Base-by-base conservation (phyloP, 352 stramenopile genomes). In the Phytophthora sansomeana region DNA sequence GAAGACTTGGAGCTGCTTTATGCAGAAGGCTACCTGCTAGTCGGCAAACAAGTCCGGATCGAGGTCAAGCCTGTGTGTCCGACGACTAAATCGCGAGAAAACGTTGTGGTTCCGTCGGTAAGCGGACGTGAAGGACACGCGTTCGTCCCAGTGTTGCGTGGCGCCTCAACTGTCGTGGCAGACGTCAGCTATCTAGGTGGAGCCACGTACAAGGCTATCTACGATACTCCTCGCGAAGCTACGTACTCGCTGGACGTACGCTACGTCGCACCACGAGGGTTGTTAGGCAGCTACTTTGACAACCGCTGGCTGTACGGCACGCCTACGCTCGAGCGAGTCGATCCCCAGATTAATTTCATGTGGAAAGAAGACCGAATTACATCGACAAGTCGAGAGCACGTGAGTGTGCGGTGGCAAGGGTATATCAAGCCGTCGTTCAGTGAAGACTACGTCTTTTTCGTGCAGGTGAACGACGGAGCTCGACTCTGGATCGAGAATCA, bases 251-350 rank as follows among this genome's bases (percentile, higher is more conserved):
- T 98, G 0, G 85, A 92, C 3, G 85, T 98, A 9, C 64, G 83
- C 32, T 77, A 92, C 58, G 87, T 89, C 5, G 62, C 77, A n/a
- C 75, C 77, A 19, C 84, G 81, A 48, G 97, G 97, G 4, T 79
- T 99, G 3, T 32, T 85, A 6, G 96, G 91, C 0, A 81, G 91
- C 63, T 99, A 99, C 70, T 99, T 97, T 63, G 98, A 97, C 69
- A 99, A 99, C 67, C 85, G 95, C 0, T 99, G 96, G 96, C 76
- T 98, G 21, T 93, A 96, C 48, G 94, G 91, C 10, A 75, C 78
- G 6, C 86, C 96, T 6, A 81, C 90, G 24, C 36, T 98, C 1
- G 85, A 84, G 39, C 85, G 96, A 16, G 70, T 99, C 3, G 97
- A 99, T 67, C 41, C 69, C 8, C 63, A 74, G 4, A 85, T 99